Conservation (phyloP, 2,329 filamentous ascomycete genomes). For the Teratosphaeriaceae sp. region DNA sequence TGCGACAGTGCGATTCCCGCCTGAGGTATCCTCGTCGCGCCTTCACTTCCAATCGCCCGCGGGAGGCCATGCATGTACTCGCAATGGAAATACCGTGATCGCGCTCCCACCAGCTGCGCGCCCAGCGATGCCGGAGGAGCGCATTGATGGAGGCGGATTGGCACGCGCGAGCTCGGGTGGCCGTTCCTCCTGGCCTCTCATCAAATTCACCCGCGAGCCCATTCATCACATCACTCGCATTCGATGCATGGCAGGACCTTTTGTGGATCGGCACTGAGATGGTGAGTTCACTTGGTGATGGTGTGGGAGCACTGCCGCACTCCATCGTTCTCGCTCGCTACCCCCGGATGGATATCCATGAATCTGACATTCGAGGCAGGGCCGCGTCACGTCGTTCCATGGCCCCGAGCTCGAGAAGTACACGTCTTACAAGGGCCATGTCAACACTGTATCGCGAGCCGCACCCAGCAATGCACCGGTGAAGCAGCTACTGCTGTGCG, state of each 20-base stretch:
- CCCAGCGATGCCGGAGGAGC: too few species aligned
- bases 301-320: background rate
- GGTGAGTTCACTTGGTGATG: slow-evolving; percentile 45
- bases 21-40: too few species aligned
- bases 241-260: slow-evolving; percentile 83
- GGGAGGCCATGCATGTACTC: too few species aligned
- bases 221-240: slow-evolving; percentile 74
- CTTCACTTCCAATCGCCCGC: too few species aligned
- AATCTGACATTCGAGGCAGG: slow-evolving; percentile 45
- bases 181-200: slow-evolving; percentile 70
- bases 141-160: too few species aligned
- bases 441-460: slow-evolving; percentile 32
- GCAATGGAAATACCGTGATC: too few species aligned
- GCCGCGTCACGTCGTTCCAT: slow-evolving; percentile 82
- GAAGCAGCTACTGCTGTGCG: slow-evolving; percentile 83
- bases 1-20: too few species aligned
- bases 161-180: too few species aligned
- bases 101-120: too few species aligned
- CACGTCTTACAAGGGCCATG: slow-evolving; percentile 80
- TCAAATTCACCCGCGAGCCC: slow-evolving; percentile 61
- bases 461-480: slow-evolving; percentile 60
- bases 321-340: background rate
- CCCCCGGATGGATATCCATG: too few species aligned
- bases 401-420: slow-evolving; percentile 80
- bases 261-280: slow-evolving; percentile 90